These are phyloP conservation scores for Hylodesmum podocarpum DNA, from an alignment of 306 rosid species.

Conservation along the genomic window DNA sequence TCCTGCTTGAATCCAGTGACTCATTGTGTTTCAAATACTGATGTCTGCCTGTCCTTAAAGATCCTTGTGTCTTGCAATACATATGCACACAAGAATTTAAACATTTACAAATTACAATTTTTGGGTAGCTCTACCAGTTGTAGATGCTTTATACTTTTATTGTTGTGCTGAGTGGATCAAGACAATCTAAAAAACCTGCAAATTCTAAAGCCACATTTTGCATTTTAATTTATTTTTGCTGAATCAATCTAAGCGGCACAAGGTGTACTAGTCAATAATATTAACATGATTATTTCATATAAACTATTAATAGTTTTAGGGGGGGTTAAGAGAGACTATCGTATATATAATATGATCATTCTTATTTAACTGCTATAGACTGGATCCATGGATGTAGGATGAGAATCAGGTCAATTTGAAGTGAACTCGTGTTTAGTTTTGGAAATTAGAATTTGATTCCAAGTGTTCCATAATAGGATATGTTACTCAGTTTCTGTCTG, in stretches of 20 bases:
- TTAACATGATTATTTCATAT: background rate
- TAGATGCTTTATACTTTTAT: background rate
- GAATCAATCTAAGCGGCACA: background rate
- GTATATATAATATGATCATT: background rate
- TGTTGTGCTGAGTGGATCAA: background rate
- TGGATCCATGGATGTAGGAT: background rate
- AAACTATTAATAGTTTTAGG: constrained; percentile 12
- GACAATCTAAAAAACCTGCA: constrained; percentile 2
- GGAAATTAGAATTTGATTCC: constrained; percentile 11
- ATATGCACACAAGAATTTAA: background rate
- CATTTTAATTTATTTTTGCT: background rate
- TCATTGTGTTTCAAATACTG: background rate
- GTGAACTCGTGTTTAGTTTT: constrained; percentile 6
- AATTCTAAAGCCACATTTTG: background rate
- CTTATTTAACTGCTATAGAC: background rate
- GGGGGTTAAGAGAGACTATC: background rate
- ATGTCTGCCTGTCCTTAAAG: background rate
- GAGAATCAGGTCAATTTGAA: background rate
- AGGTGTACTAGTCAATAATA: background rate
- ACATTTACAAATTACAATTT: background rate
- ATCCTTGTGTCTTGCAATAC: background rate
- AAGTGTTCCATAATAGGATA: background rate
- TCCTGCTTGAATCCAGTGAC: background rate
- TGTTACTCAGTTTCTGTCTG: background rate
- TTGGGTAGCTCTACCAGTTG: constrained; percentile 12